Evolutionary conservation across 2,329 filamentous ascomycete species (phyloP), one percentile per base, ranked within the genome.

Genomic region (Penicillium vulpinum): DNA sequence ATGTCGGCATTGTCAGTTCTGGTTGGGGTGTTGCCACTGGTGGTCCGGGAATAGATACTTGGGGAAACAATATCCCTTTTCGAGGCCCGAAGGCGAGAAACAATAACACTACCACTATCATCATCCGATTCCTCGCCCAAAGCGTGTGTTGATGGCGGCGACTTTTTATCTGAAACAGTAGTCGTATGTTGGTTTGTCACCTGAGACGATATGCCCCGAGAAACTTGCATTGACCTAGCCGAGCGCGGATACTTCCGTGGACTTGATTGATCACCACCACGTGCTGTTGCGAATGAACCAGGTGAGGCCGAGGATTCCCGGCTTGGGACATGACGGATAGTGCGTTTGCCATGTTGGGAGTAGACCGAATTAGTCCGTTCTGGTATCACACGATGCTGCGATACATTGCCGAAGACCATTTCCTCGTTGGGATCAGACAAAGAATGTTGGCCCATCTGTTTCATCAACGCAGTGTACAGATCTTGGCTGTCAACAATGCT

Each of bases 31-130:
- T 68, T 63, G 29, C 71, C 75, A 54, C 73, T 70, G 11, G 73
- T 75, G 10, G 73, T 73, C 52, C 74, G 70, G 16, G 77, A 79
- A 65, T 79, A 79, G 9, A 78, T 56, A 54, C 77, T 79, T 5
- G 75, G 73, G 35, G 75, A 76, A 54, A 62, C 62, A 55, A 60
- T 63, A 21, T 46, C 59, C 13, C 35, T 21, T 22, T 59, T 56
- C 13, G 54, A n/a, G 26, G 54, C 48, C 33, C 31, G 43, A 15
- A 46, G 43, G 16, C 41, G 58, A 38, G 56, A 28, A 15, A 63
- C 28, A 21, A 68, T 61, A n/a, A 68, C 58, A 46, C 63, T 67
- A 0, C 52, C 57, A 38, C 48, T 60, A n/a, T 64, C 61, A 13
- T 66, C 65, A 11, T 68, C 62, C 5, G 56, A 58, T 8, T 49